These are phyloP conservation scores for Triticum monococcum DNA, from an alignment of 176 grass and related monocot species.

Conservation along the genomic window DNA sequence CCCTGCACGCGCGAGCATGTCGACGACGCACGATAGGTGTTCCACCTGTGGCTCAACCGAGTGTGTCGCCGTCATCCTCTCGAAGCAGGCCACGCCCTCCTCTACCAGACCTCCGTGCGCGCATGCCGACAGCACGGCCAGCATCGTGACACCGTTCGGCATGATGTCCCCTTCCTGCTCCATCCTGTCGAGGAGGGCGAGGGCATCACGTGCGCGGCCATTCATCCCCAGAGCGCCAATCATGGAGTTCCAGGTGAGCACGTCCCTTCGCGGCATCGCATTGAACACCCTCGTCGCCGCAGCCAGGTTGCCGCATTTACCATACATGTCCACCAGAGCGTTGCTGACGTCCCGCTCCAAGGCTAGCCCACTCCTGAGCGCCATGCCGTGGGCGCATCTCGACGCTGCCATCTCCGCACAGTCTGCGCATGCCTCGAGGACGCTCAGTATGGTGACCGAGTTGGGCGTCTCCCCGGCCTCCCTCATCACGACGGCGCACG, in stretches of 20 bases:
- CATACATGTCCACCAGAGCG: slow-evolving; percentile 48
- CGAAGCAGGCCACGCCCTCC: slow-evolving; percentile 39
- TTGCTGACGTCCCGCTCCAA: slow-evolving; percentile 28
- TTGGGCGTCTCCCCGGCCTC: slow-evolving; percentile 33
- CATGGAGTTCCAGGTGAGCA: slow-evolving; percentile 56
- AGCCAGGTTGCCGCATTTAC: slow-evolving; percentile 51
- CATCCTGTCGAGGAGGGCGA: slow-evolving; percentile 35
- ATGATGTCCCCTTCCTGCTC: not conserved
- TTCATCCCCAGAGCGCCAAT: slow-evolving; percentile 66
- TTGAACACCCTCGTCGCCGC: slow-evolving; percentile 41
- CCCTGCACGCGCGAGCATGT: slow-evolving; percentile 55
- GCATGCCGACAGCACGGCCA: slow-evolving; percentile 45
- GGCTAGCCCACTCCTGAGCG: slow-evolving; percentile 29
- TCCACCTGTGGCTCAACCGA: slow-evolving; percentile 19
- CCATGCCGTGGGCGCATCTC: slow-evolving; percentile 45
- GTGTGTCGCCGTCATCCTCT: slow-evolving; percentile 24
- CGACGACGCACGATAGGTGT: slow-evolving; percentile 47
- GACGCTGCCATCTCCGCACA: slow-evolving; percentile 35
- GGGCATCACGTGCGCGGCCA: slow-evolving; percentile 32
- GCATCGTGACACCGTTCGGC: slow-evolving; percentile 43
- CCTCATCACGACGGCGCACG: slow-evolving; percentile 29
- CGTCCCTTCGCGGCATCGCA: slow-evolving; percentile 32
- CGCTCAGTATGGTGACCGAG: slow-evolving; percentile 47
- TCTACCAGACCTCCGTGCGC: slow-evolving; percentile 51
- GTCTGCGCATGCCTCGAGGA: slow-evolving; percentile 42